These are phyloP conservation scores for Suillus tomentosus DNA, from an alignment of 768 basidiomycete genomes.

Conservation along the genomic window DNA sequence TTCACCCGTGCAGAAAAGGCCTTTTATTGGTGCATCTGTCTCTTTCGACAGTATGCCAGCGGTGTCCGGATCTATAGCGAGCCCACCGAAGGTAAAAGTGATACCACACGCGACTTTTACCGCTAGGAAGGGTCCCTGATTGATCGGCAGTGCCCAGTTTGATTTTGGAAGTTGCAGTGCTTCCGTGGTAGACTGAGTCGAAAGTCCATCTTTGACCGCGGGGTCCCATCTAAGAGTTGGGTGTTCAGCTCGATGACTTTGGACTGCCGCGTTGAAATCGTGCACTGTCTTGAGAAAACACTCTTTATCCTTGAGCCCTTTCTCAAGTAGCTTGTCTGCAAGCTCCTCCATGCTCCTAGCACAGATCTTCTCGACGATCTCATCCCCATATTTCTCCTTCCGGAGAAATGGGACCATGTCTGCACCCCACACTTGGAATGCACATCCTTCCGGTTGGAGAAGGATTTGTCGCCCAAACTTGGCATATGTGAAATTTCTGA, in stretches of 20 bases:
- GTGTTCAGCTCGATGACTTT: constrained; percentile 37
- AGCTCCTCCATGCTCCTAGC: constrained; percentile 51
- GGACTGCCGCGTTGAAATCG: constrained; percentile 54
- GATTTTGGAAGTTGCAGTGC: constrained; percentile 54
- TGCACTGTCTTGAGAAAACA: constrained; percentile 48
- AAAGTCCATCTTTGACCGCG: constrained; percentile 61
- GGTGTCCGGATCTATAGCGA: constrained; percentile 58
- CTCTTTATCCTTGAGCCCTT: constrained; percentile 47
- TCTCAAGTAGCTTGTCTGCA: constrained; percentile 44
- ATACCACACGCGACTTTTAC: constrained; percentile 71
- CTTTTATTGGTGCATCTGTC: constrained; percentile 45
- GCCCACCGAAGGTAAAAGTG: constrained; percentile 73
- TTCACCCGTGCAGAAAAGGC: constrained; percentile 68
- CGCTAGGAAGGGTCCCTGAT: constrained; percentile 57
- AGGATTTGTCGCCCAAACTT: constrained; percentile 65
- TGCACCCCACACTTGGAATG: constrained; percentile 68
- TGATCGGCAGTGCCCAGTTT: constrained; percentile 66
- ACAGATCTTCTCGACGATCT: constrained; percentile 55
- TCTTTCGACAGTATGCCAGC: constrained; percentile 50
- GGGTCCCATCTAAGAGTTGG: constrained; percentile 54
- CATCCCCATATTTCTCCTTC: constrained; percentile 67
- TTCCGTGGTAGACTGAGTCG: constrained; percentile 45
- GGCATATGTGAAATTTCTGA: constrained; percentile 73
- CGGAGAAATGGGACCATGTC: constrained; percentile 47
- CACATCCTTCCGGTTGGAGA: constrained; percentile 55